Evolutionary conservation across 352 stramenopile species (phyloP), one percentile per base, ranked within the genome.

Genomic region (Thalassiosira exigua): DNA sequence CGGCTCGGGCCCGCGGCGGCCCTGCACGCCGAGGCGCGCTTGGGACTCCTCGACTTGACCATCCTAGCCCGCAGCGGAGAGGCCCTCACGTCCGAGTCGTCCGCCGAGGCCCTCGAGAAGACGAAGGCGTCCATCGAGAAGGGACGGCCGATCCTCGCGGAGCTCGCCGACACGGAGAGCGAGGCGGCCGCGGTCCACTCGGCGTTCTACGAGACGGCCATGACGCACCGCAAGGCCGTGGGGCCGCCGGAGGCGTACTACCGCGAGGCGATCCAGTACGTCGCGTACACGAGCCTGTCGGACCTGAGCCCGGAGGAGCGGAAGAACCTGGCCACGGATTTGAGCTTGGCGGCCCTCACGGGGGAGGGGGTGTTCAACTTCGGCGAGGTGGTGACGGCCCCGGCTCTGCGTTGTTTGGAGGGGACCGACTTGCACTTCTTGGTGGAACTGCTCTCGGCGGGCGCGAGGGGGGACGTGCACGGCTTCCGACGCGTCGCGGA

Each of bases 351-450:
- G 5, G 96, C 97, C 33, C 90, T 99, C 41, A 98, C 96, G 19
- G 97, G 96, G 42, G 95, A 98, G 48, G 95, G 95, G 19, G 96
- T 99, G 1, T 99, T 98, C 88, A 98, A 99, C 90, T 98, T 99
- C 81, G 97, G 97, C 48, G 96, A 99, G 95, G 95, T 99, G 69
- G 93, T 98, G 52, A 93, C 95, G 32, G 53, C 53, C 22, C 96
- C 96, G 4, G 97, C 98, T 54, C 81, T 99, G 27, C 79, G 85
- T 26, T 94, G 93, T 26, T 77, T 99, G 1, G 90, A 97, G 60
- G 85, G 88, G 29, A 98, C 95, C 26, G 79, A 94, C 59, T 95
- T 98, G 79, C 87, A 91, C 50, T 99, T 96, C 95, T 93, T 99
- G 32, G 94, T 95, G 66, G 90, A 98, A 29, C 77, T 99, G 44